phyloP scores from a whole-genome alignment of 441 rosid species.

The Gossypium laxum region DNA sequence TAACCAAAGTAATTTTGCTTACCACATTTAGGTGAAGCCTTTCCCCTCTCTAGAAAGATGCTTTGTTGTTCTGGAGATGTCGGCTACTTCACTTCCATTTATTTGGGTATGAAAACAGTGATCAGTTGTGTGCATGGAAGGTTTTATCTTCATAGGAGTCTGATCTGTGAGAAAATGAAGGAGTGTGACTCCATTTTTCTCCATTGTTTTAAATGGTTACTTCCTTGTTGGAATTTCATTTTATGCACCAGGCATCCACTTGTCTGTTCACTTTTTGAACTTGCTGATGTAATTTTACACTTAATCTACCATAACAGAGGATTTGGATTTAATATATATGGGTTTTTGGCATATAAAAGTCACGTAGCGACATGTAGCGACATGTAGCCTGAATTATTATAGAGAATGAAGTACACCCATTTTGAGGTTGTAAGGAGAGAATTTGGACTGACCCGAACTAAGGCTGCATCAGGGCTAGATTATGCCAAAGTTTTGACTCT shows the following conservation, averaged over 20 bases:
- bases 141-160: neutral
- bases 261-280: constrained; percentile 6
- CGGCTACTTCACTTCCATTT: neutral
- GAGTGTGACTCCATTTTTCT: neutral
- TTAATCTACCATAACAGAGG: neutral
- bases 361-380: neutral
- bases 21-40: neutral
- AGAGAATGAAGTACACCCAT: neutral
- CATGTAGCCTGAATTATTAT: neutral
- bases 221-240: neutral
- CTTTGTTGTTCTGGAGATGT: neutral
- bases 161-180: neutral
- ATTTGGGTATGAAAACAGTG: neutral
- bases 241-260: neutral
- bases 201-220: neutral
- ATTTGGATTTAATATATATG: neutral
- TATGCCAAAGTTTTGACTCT: neutral
- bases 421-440: neutral
- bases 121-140: neutral
- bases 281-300: neutral
- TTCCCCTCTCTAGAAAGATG: neutral
- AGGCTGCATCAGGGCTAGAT: neutral
- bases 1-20: neutral
- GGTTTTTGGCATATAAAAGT: neutral
- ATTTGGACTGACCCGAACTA: neutral